These are phyloP conservation scores for Fragaria vesca DNA, from an alignment of 306 rosid genomes.

Conservation along the genomic window DNA sequence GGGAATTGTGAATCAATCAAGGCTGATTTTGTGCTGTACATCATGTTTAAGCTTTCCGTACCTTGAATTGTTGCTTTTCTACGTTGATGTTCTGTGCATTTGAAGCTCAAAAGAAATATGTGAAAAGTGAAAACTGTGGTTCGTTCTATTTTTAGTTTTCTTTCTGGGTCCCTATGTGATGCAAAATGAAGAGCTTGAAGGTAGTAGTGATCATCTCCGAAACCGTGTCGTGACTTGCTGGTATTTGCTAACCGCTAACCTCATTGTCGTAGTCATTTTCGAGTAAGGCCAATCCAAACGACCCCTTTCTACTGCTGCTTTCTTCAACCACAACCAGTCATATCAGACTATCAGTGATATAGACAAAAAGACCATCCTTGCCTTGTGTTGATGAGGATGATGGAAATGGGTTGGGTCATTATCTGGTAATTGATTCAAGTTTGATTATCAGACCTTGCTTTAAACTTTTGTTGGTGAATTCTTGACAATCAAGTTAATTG, in stretches of 20 bases:
- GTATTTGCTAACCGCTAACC: background rate
- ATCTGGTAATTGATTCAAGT: no score
- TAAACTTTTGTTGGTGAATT: background rate
- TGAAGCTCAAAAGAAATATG: background rate
- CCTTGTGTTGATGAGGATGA: background rate
- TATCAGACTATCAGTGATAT: no score
- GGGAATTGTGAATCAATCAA: constrained; percentile 42
- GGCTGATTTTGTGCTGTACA: constrained; percentile 45
- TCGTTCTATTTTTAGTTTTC: background rate
- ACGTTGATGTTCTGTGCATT: background rate
- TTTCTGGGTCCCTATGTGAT: background rate
- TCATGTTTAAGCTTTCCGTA: background rate
- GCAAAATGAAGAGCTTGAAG: no score
- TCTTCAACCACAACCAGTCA: background rate
- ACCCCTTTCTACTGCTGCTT: background rate
- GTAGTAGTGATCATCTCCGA: background rate
- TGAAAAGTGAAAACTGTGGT: background rate
- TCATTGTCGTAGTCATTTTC: background rate
- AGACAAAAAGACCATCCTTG: background rate
- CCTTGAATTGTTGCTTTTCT: background rate
- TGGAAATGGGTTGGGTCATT: background rate
- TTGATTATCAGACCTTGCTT: background rate
- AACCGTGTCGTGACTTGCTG: no score
- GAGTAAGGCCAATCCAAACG: background rate
- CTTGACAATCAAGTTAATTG: background rate